Conservation (phyloP, 129 eudicot species). For the Escallonia rubra region DNA sequence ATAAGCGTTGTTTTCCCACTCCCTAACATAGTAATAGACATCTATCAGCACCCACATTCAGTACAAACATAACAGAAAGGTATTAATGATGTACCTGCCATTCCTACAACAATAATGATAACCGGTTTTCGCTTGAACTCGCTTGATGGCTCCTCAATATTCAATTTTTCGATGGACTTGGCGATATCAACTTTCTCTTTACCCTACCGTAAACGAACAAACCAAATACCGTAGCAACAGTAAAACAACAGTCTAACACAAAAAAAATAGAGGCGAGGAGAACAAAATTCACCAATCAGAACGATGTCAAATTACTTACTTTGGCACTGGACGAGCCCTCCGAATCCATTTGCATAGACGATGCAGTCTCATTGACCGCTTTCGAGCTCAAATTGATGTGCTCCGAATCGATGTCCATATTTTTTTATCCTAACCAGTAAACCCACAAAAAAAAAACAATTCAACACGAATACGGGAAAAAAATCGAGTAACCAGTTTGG, state of each 20-base stretch:
- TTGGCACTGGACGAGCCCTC: slow-evolving; percentile 29
- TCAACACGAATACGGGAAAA: no score
- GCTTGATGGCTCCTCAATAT: slow-evolving; percentile 46
- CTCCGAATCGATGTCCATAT: slow-evolving; percentile 67
- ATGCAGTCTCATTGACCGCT: slow-evolving; percentile 30
- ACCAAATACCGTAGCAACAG: neutral
- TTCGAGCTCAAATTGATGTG: slow-evolving; percentile 11
- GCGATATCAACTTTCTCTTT: slow-evolving; percentile 49
- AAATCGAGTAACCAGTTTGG: neutral
- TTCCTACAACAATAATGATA: slow-evolving; percentile 84
- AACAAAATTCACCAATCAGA: neutral
- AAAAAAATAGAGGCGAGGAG: neutral
- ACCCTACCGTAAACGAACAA: slow-evolving; percentile 15
- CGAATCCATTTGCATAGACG: slow-evolving; percentile 37
- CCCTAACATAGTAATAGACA: slow-evolving; percentile 33
- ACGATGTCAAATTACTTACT: neutral
- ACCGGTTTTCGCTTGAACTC: slow-evolving; percentile 79
- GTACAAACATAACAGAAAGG: neutral
- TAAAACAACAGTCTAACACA: no score
- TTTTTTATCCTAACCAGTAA: neutral
- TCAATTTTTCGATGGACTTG: slow-evolving; percentile 64
- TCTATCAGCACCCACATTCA: neutral
- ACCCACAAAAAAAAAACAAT: neutral
- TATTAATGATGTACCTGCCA: slow-evolving; percentile 68
- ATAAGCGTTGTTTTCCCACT: slow-evolving; percentile 95